A percentile compares a stretch with the other conserved stretches of the same genome.
Evolutionary conservation across 2,329 filamentous ascomycete species (phyloP).

Genomic region (Fusarium sp.): DNA sequence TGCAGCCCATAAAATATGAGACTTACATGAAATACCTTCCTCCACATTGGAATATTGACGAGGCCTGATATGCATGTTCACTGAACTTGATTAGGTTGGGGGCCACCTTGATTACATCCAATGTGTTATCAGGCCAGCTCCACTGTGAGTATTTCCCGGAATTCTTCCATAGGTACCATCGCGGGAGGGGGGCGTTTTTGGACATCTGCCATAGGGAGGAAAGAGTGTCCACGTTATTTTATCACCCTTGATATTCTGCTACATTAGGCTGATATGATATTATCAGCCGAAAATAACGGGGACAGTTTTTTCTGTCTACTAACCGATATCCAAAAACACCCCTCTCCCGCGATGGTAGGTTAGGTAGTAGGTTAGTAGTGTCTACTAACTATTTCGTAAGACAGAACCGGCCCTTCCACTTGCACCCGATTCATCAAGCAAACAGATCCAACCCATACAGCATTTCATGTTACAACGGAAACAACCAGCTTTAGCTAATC

Average conservation of each 20-base stretch:
- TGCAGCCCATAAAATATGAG: constrained; percentile 16
- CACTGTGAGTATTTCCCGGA: not conserved
- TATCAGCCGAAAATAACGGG: no score
- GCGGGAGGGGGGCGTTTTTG: no score
- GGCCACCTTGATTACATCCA: not conserved
- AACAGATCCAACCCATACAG: constrained; percentile 13
- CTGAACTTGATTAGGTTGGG: constrained; percentile 3
- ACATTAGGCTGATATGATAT: no score
- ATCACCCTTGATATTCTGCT: no score
- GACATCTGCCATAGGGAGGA: no score
- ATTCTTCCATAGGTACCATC: not conserved
- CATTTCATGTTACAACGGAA: constrained; percentile 1
- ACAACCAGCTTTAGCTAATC: constrained; percentile 8
- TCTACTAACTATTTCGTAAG: not conserved
- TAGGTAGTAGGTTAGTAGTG: not conserved
- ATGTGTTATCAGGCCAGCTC: constrained; percentile 1
- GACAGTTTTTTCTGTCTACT: no score
- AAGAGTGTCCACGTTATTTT: no score
- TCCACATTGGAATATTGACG: constrained; percentile 2
- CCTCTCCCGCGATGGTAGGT: no score
- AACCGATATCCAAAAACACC: no score
- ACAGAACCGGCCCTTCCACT: not conserved
- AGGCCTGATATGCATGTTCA: not conserved
- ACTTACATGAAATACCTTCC: not conserved
- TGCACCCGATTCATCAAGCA: not conserved